Evolutionary conservation across 352 stramenopile species (phyloP).

Genomic region (Phytophthora lateralis): DNA sequence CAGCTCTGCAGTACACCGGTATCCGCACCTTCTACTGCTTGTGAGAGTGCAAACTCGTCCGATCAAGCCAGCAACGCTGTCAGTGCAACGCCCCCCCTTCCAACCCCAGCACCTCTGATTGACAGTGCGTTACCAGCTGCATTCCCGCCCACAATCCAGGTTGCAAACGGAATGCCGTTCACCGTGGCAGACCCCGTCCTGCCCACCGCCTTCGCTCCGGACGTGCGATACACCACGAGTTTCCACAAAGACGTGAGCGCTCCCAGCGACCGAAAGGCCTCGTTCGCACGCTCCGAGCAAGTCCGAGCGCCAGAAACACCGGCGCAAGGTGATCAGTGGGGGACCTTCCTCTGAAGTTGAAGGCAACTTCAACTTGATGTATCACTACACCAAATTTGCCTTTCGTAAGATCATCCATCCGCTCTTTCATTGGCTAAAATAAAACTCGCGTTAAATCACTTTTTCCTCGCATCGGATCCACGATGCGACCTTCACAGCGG

Average conservation of each 20-base stretch:
- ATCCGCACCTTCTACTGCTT: neutral
- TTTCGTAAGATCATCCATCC: conserved; percentile 1
- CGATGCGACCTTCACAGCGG: conserved; percentile 19
- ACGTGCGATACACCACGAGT: conserved; percentile 25
- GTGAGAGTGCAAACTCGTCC: conserved; percentile 1
- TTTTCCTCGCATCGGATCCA: conserved; percentile 31
- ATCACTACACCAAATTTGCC: conserved; percentile 3
- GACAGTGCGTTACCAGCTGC: neutral
- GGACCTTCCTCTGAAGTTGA: conserved; percentile 30
- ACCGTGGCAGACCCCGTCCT: conserved; percentile 1
- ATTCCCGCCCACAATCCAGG: neutral
- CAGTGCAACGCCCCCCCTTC: neutral
- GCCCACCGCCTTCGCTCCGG: conserved; percentile 9
- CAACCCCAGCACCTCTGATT: neutral
- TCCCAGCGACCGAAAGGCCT: conserved; percentile 15
- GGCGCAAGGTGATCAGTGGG: conserved; percentile 23
- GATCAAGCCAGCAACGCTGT: conserved; percentile 2
- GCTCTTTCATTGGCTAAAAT: conserved; percentile 30
- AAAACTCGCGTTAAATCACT: conserved; percentile 16
- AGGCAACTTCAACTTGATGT: conserved; percentile 38
- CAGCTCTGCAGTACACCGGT: conserved; percentile 20
- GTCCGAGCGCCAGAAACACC: conserved; percentile 18
- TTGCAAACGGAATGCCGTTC: conserved; percentile 8
- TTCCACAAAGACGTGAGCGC: conserved; percentile 28
- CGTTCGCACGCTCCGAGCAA: conserved; percentile 27